Base-by-base conservation (phyloP, 129 eudicot species). In the Tagetes erecta region DNA sequence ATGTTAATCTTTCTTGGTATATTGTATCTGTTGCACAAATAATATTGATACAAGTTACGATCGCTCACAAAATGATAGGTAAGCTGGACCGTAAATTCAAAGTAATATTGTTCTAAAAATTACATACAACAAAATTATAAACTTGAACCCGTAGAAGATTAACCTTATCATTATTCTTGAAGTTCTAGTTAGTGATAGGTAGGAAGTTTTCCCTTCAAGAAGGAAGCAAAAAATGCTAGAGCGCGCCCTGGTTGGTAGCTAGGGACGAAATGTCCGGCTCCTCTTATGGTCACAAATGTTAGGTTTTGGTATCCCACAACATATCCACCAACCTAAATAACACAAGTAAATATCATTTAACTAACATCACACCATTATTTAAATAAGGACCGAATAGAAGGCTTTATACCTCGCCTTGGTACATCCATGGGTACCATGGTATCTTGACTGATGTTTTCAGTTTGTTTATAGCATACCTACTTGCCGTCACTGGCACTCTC, bases 171-270 rank as follows among this genome's bases (percentile, higher is more conserved):
- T 55, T 55, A 20, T 55, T 55, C 60, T 20, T 55, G 6, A 55
- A 55, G 60, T 55, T 51, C 12, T 3, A 3, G 7, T n/a, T 44
- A 44, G 49, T 44, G 49, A 13, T 51, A 0, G 31, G 57, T 8
- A 14, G 86, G 89, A 45, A 76, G 84, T 57, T 71, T 68, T 46
- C 84, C 89, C 49, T 80, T 71, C 66, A 85, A 53, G 73, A 85
- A 82, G 10, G 10, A 79, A n/a, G 80, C 35, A 78, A 85, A 79
- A 57, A 80, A 4, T 3, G 70, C 75, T 9, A 82, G 75, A 0
- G 81, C 85, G 2, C 83, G 79, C 57, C 70, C 84, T 0, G 87
- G 90, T 55, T 86, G 85, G 58, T 80, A 73, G 59, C 87, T 80
- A 3, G 90, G 90, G 36, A 86, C 90, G 2, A 76, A 79, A 35